phyloP scores from a whole-genome alignment of 108 stramenopile species.

The Nitzschia putrida region DNA sequence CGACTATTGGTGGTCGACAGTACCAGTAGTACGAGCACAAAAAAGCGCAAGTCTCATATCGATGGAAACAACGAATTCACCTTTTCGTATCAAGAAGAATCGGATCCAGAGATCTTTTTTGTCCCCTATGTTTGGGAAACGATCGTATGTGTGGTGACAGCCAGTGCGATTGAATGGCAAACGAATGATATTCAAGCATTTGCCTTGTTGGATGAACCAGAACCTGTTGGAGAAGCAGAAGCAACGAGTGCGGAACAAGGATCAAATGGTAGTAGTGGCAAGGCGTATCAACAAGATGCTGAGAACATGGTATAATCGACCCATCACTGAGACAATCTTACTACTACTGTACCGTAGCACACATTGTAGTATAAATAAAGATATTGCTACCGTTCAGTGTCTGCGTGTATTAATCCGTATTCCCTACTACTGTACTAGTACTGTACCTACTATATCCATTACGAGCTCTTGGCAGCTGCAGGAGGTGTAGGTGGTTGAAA shows the following conservation, averaged over 20 bases:
- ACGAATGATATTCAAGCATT: constrained; percentile 65
- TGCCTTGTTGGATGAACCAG: constrained; percentile 45
- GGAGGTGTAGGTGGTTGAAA: constrained; percentile 15
- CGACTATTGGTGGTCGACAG: constrained; percentile 29
- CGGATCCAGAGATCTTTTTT: constrained; percentile 81
- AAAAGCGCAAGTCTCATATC: constrained; percentile 19
- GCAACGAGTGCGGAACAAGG: background rate
- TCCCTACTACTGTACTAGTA: too few species aligned
- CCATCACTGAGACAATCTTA: too few species aligned
- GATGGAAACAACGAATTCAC: constrained; percentile 51
- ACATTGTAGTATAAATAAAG: too few species aligned
- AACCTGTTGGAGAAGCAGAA: constrained; percentile 9
- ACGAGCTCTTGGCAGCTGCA: too few species aligned
- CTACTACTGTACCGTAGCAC: too few species aligned
- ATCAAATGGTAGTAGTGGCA: background rate
- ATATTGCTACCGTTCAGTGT: too few species aligned
- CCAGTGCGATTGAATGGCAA: constrained; percentile 68
- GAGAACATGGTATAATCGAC: too few species aligned
- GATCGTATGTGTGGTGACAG: constrained; percentile 59
- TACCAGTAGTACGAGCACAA: too few species aligned
- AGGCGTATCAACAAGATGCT: background rate
- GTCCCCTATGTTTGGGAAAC: constrained; percentile 81
- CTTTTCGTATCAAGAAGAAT: constrained; percentile 83
- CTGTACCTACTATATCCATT: too few species aligned
- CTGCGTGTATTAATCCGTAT: too few species aligned